Evolutionary conservation across 345 rosid species (phyloP).

Genomic region (Populus ilicifolia): DNA sequence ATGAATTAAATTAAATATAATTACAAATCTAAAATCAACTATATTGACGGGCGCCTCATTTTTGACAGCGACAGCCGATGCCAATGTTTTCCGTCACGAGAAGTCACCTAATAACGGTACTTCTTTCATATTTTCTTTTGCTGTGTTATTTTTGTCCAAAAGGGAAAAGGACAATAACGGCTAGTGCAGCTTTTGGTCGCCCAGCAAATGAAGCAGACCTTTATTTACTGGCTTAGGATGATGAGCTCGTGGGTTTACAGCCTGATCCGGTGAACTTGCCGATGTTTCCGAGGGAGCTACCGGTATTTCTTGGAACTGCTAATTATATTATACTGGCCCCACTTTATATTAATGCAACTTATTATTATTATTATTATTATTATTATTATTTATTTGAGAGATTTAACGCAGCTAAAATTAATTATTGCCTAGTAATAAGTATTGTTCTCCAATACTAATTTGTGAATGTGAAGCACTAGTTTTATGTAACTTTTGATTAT

Average conservation of each 20-base stretch:
- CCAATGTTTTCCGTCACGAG: neutral
- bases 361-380: too few species aligned
- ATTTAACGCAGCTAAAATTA: too few species aligned
- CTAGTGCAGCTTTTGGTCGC: neutral
- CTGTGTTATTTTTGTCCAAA: neutral
- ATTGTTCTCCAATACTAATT: too few species aligned
- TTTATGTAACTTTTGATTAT: too few species aligned
- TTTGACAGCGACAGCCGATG: neutral
- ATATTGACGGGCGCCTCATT: too few species aligned
- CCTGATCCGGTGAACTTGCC: neutral
- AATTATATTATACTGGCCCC: neutral
- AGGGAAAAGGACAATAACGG: neutral
- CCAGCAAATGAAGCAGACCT: neutral
- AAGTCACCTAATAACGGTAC: too few species aligned
- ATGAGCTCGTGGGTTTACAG: slow-evolving; percentile 1
- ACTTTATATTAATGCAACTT: neutral
- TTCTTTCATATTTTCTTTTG: neutral
- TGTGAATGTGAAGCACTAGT: too few species aligned
- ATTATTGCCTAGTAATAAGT: too few species aligned
- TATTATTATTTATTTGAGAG: too few species aligned
- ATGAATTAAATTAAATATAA: too few species aligned
- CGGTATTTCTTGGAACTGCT: neutral
- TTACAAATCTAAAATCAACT: too few species aligned
- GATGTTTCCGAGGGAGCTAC: neutral
- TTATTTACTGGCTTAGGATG: neutral